phyloP scores from a whole-genome alignment of 352 stramenopile species.

The Heterotrichella gracilis region DNA sequence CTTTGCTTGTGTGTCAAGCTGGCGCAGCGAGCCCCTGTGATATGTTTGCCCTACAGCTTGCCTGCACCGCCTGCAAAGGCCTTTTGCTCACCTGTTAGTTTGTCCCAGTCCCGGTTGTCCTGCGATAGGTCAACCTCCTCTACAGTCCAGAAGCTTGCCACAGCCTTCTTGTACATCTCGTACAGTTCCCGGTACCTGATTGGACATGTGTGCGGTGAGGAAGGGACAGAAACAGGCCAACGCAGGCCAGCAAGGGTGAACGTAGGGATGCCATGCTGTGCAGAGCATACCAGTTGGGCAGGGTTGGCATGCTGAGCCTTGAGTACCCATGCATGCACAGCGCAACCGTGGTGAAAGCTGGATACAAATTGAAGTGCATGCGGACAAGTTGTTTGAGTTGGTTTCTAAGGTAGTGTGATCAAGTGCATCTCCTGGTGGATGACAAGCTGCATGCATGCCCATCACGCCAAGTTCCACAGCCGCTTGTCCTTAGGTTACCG shows the following conservation, averaged over 20 bases:
- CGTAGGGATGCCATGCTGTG: background rate
- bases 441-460: too few relatives aligned
- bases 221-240: background rate
- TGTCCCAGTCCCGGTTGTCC: slow-evolving; percentile 66
- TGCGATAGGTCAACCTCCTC: slow-evolving; percentile 83
- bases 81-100: too few relatives aligned
- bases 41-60: too few relatives aligned
- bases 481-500: too few relatives aligned
- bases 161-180: slow-evolving; percentile 97
- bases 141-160: slow-evolving; percentile 94
- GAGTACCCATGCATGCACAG: background rate
- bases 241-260: background rate
- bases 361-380: too few relatives aligned
- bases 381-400: too few relatives aligned
- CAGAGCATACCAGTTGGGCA: background rate
- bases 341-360: slow-evolving; percentile 52
- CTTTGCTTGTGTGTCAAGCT: slow-evolving; percentile 8
- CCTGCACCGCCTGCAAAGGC: too few relatives aligned
- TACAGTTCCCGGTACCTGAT: slow-evolving; percentile 65
- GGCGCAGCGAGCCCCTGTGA: too few relatives aligned
- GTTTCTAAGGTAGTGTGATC: too few relatives aligned
- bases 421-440: too few relatives aligned
- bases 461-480: too few relatives aligned
- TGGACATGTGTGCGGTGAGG: slow-evolving; percentile 37
- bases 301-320: background rate